Base-by-base conservation (phyloP, 345 rosid species). In the Citrus hindsii region DNA sequence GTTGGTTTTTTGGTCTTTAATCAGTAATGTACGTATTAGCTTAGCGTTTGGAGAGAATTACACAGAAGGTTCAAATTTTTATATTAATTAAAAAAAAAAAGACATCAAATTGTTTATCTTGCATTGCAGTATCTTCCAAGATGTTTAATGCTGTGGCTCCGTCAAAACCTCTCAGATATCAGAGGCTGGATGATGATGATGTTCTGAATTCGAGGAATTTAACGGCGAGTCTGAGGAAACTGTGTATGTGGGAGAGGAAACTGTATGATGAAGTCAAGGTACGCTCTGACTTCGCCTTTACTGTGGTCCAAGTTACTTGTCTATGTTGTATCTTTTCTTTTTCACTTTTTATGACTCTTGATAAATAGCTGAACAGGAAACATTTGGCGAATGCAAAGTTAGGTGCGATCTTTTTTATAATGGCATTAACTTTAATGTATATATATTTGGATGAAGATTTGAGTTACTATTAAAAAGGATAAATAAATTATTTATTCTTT, bases 231-330 rank as follows among this genome's bases (percentile, higher is more conserved):
- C 61, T 90, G 40, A 85, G 83, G 79, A 89, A 89, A 75, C 84
- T 92, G 24, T 83, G 81, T 56, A 82, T 89, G 84, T 92, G 93
- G 93, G 94, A 92, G 90, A 87, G 86, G 82, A 92, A 92, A 84
- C 88, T 92, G 65, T 90, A 89, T 78, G 81, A 79, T 73, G 93
- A 92, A 82, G 97, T 92, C 22, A 92, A 90, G 93, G 97, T 90
- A 69, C 16, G 77, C 38, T 71, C 51, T 46, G 0, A 46, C 16
- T 12, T 14, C n/a, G 30, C 21, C 42, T 73, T 81, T 53, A 48
- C 40, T 56, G 65, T 79, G 62, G 76, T 71, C 73, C 80, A 42
- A 61, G 63, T 59, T 70, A 30, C 76, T 69, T 64, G 70, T 3
- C 4, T 25, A 19, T 64, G 51, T 14, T 27, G 33, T 19, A 14